Conservation (phyloP, 306 rosid genomes). For the Cucumis sativus region Cucumber_9930_V3 NC_026659.2:30630501-30631000, state of each 20-base stretch:
- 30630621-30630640: conserved; percentile 51
- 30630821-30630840: conserved; percentile 75
- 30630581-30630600: conserved; percentile 54
- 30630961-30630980: not conserved
- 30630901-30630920: conserved; percentile 5
- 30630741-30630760: conserved; percentile 68
- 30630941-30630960: not conserved
- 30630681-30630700: conserved; percentile 98
- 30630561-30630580: conserved; percentile 36
- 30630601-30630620: conserved; percentile 42
- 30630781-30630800: conserved; percentile 87
- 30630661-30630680: conserved; percentile 77
- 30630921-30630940: not conserved
- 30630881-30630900: conserved; percentile 15
- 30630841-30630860: conserved; percentile 22
- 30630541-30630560: conserved; percentile 21
- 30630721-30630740: conserved; percentile 95
- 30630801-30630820: conserved; percentile 96
- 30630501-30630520: conserved; percentile 44
- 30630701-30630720: conserved; percentile 76
- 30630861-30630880: conserved; percentile 13
- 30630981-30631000: not conserved
- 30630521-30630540: conserved; percentile 46
- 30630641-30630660: conserved; percentile 95
- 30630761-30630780: conserved; percentile 79